phyloP scores from a whole-genome alignment of 163 green algal genomes.

The Prototheca wickerhamii region DNA sequence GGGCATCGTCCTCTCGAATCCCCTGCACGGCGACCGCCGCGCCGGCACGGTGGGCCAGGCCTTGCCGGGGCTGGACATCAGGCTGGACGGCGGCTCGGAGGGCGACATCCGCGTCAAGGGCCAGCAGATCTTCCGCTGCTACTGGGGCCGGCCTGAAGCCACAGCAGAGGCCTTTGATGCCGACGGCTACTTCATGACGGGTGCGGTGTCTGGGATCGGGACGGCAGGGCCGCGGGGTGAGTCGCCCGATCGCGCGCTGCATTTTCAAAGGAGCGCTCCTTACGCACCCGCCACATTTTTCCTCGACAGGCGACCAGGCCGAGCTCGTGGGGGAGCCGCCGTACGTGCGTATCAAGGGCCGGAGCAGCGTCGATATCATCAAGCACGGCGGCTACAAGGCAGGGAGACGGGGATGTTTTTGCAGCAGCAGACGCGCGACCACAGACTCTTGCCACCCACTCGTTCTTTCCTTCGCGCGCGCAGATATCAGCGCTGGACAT shows the following conservation, averaged over 20 bases:
- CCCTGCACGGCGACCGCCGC: conserved; percentile 53
- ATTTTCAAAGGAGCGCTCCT: neutral
- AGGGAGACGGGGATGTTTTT: neutral
- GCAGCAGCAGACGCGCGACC: neutral
- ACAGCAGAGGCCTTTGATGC: conserved; percentile 73
- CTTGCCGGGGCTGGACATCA: conserved; percentile 68
- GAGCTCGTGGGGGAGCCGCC: conserved; percentile 19
- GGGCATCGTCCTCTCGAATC: conserved; percentile 82
- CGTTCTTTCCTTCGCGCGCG: neutral
- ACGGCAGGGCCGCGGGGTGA: no score
- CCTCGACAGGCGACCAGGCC: conserved; percentile 37
- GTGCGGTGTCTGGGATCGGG: no score
- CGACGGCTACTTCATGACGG: conserved; percentile 85
- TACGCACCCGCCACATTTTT: no score
- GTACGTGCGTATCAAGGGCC: conserved; percentile 60
- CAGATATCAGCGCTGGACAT: conserved; percentile 61
- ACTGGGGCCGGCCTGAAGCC: conserved; percentile 71
- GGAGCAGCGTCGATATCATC: conserved; percentile 87
- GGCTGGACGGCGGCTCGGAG: conserved; percentile 22
- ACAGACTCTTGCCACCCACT: neutral
- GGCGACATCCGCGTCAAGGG: conserved; percentile 72
- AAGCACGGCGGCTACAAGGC: conserved; percentile 90
- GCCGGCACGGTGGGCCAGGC: conserved; percentile 75
- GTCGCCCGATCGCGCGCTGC: neutral
- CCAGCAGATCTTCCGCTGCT: conserved; percentile 66